Evolutionary conservation across 345 rosid genomes (phyloP), one percentile per base, ranked within the genome.

Genomic region (Gossypium ekmanianum): DNA sequence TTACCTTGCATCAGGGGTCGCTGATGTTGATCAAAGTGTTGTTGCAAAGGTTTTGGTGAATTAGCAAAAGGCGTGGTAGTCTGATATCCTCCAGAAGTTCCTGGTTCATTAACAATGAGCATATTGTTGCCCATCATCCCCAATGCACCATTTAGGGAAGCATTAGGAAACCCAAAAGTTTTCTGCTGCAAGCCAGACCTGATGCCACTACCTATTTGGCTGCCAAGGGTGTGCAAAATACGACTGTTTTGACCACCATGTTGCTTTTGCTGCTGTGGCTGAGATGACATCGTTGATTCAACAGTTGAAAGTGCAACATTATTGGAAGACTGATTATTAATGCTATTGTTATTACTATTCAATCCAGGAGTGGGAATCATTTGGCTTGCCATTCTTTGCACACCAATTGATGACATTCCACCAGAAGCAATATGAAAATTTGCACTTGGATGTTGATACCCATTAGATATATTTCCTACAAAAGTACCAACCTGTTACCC

Each of bases 331-430:
- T 96, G 97, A 72, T 68, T 85, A 74, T 80, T 84, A 62, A 65
- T 76, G 65, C 72, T 84, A 76, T 69, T 87, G 79, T 11, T 79
- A 78, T 64, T 85, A 74, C 65, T 83, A 71, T 77, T 87, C 65
- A 88, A 93, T 56, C 99, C 98, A 73, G 99, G 99, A 58, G 98
- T 90, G 68, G 99, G 99, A 80, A 95, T 91, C 98, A 95, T 93
- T 79, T 89, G 96, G 81, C 89, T 82, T 66, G 83, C 55, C 85
- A 83, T 85, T 82, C 94, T 89, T 75, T 86, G 94, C 52, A 80
- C 78, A 66, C 91, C 85, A 83, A 84, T 61, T 57, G 97, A 84
- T 56, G 94, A 76, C 91, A 89, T 93, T 56, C 92, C 97, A 87
- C 91, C 85, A 76, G 95, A 85, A 77, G 86, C 86, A 79, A 88